phyloP scores from a whole-genome alignment of 2,329 filamentous ascomycete genomes.

The Diplodia mutila region DNA sequence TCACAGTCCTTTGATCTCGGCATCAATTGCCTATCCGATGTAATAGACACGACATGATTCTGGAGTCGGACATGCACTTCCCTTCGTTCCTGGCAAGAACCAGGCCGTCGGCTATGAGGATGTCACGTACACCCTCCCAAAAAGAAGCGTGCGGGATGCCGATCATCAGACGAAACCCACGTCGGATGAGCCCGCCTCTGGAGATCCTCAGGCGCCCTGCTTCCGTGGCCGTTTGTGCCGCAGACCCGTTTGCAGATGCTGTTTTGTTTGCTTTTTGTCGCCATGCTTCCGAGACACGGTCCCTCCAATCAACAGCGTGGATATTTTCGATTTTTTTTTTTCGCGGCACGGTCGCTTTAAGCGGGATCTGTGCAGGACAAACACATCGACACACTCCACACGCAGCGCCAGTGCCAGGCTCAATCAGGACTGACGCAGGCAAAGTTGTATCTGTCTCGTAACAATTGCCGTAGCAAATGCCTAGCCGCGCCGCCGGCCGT shows the following conservation, averaged over 20 bases:
- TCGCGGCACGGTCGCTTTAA: slow-evolving; percentile 6
- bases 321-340: neutral
- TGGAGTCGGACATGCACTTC: neutral
- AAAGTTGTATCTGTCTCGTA: neutral
- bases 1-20: slow-evolving; percentile 5
- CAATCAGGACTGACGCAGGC: neutral
- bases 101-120: slow-evolving; percentile 2
- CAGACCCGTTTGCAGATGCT: neutral
- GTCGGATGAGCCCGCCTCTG: slow-evolving; percentile 14
- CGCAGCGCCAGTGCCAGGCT: neutral
- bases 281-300: neutral
- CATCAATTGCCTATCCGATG: neutral
- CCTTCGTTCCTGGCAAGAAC: neutral
- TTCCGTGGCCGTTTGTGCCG: neutral
- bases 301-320: neutral
- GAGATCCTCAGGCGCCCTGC: slow-evolving; percentile 13
- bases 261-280: neutral
- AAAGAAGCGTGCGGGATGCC: slow-evolving; percentile 10
- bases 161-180: neutral
- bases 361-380: neutral
- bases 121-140: neutral
- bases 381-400: neutral
- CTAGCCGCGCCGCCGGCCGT: neutral
- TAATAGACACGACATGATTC: neutral
- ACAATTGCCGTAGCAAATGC: neutral